Evolutionary conservation across 2,329 filamentous ascomycete genomes (phyloP), one percentile per base, ranked within the genome.

Genomic region (Trichoderma simmonsii): DNA sequence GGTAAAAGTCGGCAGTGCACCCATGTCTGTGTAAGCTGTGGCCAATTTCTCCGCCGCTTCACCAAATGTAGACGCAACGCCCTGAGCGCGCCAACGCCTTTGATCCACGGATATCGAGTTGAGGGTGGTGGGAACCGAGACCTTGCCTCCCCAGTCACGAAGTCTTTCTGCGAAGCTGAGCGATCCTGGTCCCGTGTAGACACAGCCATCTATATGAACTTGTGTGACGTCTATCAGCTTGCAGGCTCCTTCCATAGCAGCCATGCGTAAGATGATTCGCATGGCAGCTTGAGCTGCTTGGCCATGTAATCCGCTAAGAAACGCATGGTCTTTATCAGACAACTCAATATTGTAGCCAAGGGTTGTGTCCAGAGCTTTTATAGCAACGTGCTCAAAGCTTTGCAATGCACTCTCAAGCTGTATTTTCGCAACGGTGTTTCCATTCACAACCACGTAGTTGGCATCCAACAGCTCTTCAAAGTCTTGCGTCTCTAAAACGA

Each of bases 61-160:
- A 2, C 77, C 80, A 7, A 82, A 75, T 0, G 63, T 71, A 0
- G 76, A 62, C n/a, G 81, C 77, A 2, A 83, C 75, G 0, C 82
- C 82, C 12, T 81, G 76, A 4, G 77, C 77, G 3, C 77, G 77
- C 83, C 83, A 85, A 3, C 82, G 78, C 14, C 76, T 76, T n/a
- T 77, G 78, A 65, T 85, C 83, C 24, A 85, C 77, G 6, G 81
- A 83, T n/a, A 85, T 81, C 2, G 83, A 79, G 64, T 85, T 85
- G 36, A 84, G 74, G 0, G 83, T 81, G 0, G 83, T 82, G 0
- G 83, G 81, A 1, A 85, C 77, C 2, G 72, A 73, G 7, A 84
- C 77, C n/a, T 76, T 79, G 0, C 78, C 83, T 2, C 81, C 82
- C 61, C 79, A 73, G 5, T 76, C 72, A 0, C 77, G 76, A 1